Percentiles rank a stretch among this genome's conserved stretches.
Conservation (phyloP, 2,329 filamentous ascomycete genomes). For the Corniculantispora saksenae region DNA sequence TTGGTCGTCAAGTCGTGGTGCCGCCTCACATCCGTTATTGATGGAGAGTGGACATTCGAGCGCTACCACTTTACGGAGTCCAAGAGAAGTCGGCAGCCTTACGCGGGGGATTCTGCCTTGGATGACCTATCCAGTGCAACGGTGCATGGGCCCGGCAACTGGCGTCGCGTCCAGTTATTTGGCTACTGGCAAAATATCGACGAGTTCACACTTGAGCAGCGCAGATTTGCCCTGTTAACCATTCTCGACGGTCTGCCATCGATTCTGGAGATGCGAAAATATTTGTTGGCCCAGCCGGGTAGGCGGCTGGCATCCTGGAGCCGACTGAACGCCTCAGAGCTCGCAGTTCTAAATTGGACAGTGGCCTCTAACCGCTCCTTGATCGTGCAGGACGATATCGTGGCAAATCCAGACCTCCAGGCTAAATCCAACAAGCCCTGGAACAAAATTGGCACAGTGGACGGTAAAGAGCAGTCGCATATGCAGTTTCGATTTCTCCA, state of each 20-base stretch:
- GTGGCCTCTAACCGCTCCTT: constrained; percentile 86
- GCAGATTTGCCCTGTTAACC: constrained; percentile 38
- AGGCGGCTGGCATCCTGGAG: constrained; percentile 46
- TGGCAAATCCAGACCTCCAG: constrained; percentile 23
- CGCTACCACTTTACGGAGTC: not conserved
- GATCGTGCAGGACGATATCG: constrained; percentile 70
- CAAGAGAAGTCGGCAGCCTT: not conserved
- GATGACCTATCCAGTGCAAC: not conserved
- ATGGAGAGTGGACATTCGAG: constrained; percentile 10
- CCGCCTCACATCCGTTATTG: not conserved
- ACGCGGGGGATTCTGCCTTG: not conserved
- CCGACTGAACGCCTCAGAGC: constrained; percentile 63
- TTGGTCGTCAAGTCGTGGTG: constrained; percentile 8
- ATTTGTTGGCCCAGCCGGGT: constrained; percentile 43
- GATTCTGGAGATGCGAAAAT: constrained; percentile 57
- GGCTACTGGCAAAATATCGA: constrained; percentile 29
- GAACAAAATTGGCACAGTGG: constrained; percentile 46
- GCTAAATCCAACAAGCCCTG: constrained; percentile 19
- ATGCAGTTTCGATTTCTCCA: constrained; percentile 87
- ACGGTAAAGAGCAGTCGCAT: constrained; percentile 56
- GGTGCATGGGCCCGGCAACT: not conserved
- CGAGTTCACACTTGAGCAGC: constrained; percentile 20
- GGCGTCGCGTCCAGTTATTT: constrained; percentile 24
- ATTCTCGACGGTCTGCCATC: constrained; percentile 61
- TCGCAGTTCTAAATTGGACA: constrained; percentile 79